phyloP scores from a whole-genome alignment of 2,329 filamentous ascomycete species.

The Aspergillus fumigatiaffinis region DNA sequence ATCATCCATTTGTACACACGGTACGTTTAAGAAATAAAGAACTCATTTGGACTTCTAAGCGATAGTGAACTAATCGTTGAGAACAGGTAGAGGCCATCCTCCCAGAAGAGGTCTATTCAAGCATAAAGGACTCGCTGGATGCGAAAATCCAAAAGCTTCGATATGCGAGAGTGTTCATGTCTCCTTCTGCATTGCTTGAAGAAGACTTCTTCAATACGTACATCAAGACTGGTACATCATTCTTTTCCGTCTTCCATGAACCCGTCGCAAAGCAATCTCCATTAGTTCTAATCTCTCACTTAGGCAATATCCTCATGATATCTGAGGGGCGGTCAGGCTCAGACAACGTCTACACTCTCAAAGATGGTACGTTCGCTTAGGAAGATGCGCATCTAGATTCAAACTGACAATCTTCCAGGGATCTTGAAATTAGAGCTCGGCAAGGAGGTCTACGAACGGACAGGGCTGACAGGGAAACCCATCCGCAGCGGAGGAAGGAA shows the following conservation, averaged over 20 bases:
- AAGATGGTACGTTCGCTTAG: slow-evolving; percentile 53
- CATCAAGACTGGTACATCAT: slow-evolving; percentile 66
- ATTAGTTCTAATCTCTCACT: not conserved
- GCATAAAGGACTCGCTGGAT: slow-evolving; percentile 53
- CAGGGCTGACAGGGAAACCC: slow-evolving; percentile 72
- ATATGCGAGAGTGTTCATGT: slow-evolving; percentile 70
- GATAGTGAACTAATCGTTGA: slow-evolving; percentile 41
- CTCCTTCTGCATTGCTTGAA: slow-evolving; percentile 66
- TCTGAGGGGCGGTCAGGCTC: slow-evolving; percentile 69
- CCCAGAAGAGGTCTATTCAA: slow-evolving; percentile 58
- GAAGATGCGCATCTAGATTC: not conserved
- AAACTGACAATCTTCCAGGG: slow-evolving; percentile 44
- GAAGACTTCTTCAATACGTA: slow-evolving; percentile 78
- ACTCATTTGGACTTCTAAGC: not conserved
- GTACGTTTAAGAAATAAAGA: slow-evolving; percentile 36
- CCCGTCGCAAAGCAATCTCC: not conserved
- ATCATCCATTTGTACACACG: slow-evolving; percentile 66
- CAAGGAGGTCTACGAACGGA: slow-evolving; percentile 75
- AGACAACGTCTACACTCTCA: slow-evolving; percentile 69
- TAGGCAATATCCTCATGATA: slow-evolving; percentile 77
- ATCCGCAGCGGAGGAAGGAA: slow-evolving; percentile 56
- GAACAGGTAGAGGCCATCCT: slow-evolving; percentile 61
- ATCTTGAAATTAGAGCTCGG: slow-evolving; percentile 72
- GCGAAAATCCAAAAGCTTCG: slow-evolving; percentile 35
- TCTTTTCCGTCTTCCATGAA: not conserved